These are phyloP conservation scores for Magnusiomyces starmeri DNA, from an alignment of 1,139 yeast species.

Conservation along the genomic window DNA sequence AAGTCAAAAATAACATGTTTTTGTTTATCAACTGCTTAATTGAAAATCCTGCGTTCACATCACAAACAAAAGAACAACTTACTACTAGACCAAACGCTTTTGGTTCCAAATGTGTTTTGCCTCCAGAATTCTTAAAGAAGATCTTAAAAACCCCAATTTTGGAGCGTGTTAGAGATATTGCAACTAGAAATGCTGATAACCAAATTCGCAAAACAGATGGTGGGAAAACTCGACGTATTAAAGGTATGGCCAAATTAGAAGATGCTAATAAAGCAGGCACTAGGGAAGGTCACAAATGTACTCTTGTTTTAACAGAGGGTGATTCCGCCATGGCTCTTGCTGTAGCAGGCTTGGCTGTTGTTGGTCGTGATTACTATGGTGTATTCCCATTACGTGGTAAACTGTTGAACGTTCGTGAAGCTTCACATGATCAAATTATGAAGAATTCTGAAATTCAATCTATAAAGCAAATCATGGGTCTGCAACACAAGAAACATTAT, in stretches of 20 bases:
- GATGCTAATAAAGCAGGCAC: slow-evolving; percentile 99
- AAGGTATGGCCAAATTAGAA: slow-evolving; percentile 82
- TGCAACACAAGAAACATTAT: slow-evolving; percentile 86
- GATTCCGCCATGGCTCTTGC: slow-evolving; percentile 94
- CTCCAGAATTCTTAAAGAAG: slow-evolving; percentile 69
- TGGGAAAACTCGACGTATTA: slow-evolving; percentile 79
- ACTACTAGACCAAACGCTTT: slow-evolving; percentile 85
- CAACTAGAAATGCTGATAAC: slow-evolving; percentile 79
- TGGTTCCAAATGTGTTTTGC: slow-evolving; percentile 72
- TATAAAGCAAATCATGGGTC: slow-evolving; percentile 88
- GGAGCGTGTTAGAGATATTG: slow-evolving; percentile 75
- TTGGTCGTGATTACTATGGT: slow-evolving; percentile 93
- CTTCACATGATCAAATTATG: slow-evolving; percentile 85
- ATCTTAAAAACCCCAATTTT: slow-evolving; percentile 72
- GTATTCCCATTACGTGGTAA: slow-evolving; percentile 96
- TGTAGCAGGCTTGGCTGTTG: slow-evolving; percentile 88
- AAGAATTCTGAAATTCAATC: slow-evolving; percentile 94
- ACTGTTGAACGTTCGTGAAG: slow-evolving; percentile 90
- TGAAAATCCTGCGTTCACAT: slow-evolving; percentile 95
- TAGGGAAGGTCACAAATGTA: slow-evolving; percentile 82
- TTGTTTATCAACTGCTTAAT: slow-evolving; percentile 84
- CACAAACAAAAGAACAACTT: slow-evolving; percentile 94
- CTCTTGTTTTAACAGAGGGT: slow-evolving; percentile 92
- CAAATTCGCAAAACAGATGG: slow-evolving; percentile 93
- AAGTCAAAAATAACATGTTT: slow-evolving; percentile 85